Base-by-base conservation (phyloP, 2,329 filamentous ascomycete species). In the Chaetomiaceae sp. region DNA sequence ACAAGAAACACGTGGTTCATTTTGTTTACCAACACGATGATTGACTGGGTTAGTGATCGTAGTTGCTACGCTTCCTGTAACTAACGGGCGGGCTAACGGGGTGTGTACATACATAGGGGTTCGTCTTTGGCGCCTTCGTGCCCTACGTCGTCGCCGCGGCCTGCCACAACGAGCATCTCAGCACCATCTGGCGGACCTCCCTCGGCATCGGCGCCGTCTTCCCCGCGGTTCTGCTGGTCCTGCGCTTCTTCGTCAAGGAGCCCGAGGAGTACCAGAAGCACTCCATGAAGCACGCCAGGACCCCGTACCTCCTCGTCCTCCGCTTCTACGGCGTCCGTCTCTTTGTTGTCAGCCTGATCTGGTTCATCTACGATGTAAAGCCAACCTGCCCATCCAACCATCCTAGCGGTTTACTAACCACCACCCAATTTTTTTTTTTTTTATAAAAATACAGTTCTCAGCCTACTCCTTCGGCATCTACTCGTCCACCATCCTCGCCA, bases 1-100 rank as follows among this genome's bases (percentile, higher is more conserved):
- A 86, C 86, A 14, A 78, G 91, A n/a, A 92, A 96, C 66, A 78
- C 87, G 34, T 95, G 90, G 89, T 96, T 91, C 66, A 89, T 92
- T 62, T 76, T 95, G 59, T 95, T 94, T 69, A 95, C 89, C 42
- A 95, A 95, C 69, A 82, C 87, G 21, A 87, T 90, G 75, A 95
- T 95, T 55, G 89, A 95, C 65, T 80, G 71, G 64, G 60, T 61
- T 11, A 30, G 56, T 55, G n/a, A 8, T 37, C 8, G n/a, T n/a
- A n/a, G n/a, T n/a, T n/a, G n/a, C n/a, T n/a, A n/a, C n/a, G n/a
- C n/a, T n/a, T n/a, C n/a, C n/a, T n/a, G n/a, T n/a, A n/a, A n/a
- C n/a, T n/a, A n/a, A n/a, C n/a, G n/a, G n/a, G n/a, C n/a, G n/a
- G n/a, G n/a, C n/a, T n/a, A n/a, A n/a, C n/a, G n/a, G n/a, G n/a